phyloP scores from a whole-genome alignment of 192 early-diverging fungal genomes.

The Geranomyces variabilis region DNA sequence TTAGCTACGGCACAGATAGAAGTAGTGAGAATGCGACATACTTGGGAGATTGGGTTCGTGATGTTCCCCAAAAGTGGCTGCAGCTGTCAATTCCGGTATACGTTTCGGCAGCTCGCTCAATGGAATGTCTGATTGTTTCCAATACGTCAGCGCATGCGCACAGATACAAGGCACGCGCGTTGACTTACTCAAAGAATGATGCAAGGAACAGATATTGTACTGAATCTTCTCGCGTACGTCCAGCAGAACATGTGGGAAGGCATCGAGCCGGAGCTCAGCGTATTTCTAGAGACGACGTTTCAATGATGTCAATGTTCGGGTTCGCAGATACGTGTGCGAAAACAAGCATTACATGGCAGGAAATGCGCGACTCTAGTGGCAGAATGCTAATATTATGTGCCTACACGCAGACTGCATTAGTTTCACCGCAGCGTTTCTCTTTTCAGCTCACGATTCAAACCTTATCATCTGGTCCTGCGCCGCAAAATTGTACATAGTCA shows the following conservation, averaged over 20 bases:
- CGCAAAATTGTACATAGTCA: conserved; percentile 95
- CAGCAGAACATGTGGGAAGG: conserved; percentile 70
- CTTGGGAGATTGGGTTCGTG: conserved; percentile 2
- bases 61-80: background rate
- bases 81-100: conserved; percentile 42
- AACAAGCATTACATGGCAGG: background rate
- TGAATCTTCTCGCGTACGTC: conserved; percentile 89
- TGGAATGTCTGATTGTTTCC: conserved; percentile 54
- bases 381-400: background rate
- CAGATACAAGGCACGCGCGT: too few relatives aligned
- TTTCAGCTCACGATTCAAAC: conserved; percentile 30
- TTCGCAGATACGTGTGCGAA: background rate
- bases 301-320: too few relatives aligned
- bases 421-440: background rate
- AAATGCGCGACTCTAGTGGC: background rate
- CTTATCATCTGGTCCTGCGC: conserved; percentile 75
- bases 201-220: conserved; percentile 81
- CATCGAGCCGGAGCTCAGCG: background rate
- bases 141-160: too few relatives aligned
- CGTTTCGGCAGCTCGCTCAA: conserved; percentile 50
- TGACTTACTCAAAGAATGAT: conserved; percentile 63
- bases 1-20: too few relatives aligned
- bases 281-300: too few relatives aligned
- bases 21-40: background rate
- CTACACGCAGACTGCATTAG: background rate